Evolutionary conservation across 768 basidiomycete genomes (phyloP).

Genomic region (Tulasnella sp.): DNA sequence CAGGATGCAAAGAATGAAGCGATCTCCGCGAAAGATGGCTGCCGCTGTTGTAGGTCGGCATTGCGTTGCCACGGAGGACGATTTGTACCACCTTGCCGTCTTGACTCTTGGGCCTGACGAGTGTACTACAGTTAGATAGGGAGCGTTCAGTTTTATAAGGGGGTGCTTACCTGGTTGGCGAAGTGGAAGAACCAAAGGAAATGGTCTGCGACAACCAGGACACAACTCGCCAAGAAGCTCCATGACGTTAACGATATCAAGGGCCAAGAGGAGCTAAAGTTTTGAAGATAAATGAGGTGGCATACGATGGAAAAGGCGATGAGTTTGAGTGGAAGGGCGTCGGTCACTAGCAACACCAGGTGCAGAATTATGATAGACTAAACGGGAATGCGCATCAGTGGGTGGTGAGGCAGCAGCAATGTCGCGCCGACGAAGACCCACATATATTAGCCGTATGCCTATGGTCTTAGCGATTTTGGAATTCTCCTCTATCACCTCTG

Average conservation of each 20-base stretch:
- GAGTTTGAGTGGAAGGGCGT: constrained; percentile 65
- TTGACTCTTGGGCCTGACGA: not conserved
- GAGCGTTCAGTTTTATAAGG: not conserved
- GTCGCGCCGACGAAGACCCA: constrained; percentile 28
- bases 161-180: constrained; percentile 29
- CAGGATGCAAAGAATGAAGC: constrained; percentile 39
- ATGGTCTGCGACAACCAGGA: constrained; percentile 78
- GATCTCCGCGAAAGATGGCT: constrained; percentile 28
- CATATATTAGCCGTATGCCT: constrained; percentile 82
- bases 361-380: constrained; percentile 76
- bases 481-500: constrained; percentile 93
- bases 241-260: constrained; percentile 79
- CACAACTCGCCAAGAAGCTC: constrained; percentile 76
- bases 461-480: constrained; percentile 66
- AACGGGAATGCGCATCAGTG: not conserved
- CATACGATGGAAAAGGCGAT: constrained; percentile 70
- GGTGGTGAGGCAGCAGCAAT: not conserved
- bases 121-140: not conserved
- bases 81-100: constrained; percentile 12
- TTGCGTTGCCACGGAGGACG: constrained; percentile 8
- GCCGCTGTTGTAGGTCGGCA: not conserved
- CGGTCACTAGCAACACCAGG: constrained; percentile 61
- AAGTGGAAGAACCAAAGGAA: constrained; percentile 98
- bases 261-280: constrained; percentile 86
- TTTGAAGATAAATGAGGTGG: constrained; percentile 83